These are phyloP conservation scores for Citrullus amarus DNA, from an alignment of 306 rosid species.

Conservation along the genomic window DNA sequence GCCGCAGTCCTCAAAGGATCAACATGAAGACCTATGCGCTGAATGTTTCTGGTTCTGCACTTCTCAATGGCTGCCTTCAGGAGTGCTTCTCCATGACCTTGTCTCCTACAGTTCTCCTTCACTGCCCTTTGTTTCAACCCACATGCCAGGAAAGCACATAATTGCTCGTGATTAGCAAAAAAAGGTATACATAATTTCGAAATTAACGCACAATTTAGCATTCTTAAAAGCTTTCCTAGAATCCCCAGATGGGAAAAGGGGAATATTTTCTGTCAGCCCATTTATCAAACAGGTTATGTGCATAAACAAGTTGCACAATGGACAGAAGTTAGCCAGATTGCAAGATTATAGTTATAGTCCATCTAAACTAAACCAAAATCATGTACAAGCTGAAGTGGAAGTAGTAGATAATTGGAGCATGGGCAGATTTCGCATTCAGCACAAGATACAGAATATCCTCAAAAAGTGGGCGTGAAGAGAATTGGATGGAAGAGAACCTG, in stretches of 20 bases:
- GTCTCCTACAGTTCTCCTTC: conserved; percentile 66
- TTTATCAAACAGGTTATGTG: conserved; percentile 40
- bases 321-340: not conserved
- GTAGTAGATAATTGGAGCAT: not conserved
- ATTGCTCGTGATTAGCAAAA: not conserved
- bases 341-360: not conserved
- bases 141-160: not conserved
- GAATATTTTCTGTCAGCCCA: conserved; percentile 3
- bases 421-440: not conserved
- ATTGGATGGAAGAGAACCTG: conserved; percentile 35
- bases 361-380: not conserved
- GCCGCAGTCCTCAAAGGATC: conserved; percentile 68
- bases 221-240: not conserved
- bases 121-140: conserved; percentile 23
- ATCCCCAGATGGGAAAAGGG: not conserved
- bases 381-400: not conserved
- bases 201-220: not conserved
- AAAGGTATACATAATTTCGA: not conserved
- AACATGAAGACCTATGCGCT: conserved; percentile 68
- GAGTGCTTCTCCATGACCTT: conserved; percentile 69
- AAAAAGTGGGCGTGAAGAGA: not conserved
- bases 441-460: not conserved
- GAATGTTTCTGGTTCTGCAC: conserved; percentile 54
- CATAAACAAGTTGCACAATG: not conserved
- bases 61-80: conserved; percentile 63